Base-by-base conservation (phyloP, 2,329 filamentous ascomycete species). In the Reticulascus tulasneorum region DNA sequence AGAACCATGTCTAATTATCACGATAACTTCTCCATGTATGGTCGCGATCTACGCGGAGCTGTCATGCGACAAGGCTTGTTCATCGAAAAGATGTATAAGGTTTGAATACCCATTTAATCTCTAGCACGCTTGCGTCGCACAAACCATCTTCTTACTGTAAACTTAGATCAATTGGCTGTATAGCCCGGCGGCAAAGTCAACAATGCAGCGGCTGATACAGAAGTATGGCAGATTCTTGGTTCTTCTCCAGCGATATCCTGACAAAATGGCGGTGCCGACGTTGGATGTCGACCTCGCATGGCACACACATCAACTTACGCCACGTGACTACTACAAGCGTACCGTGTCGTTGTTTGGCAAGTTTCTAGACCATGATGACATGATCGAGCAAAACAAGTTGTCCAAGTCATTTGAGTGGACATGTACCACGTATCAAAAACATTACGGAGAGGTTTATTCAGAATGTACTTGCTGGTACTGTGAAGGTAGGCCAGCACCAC, bases 351-450 rank as follows among this genome's bases (percentile, higher is more conserved):
- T 56, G 23, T 71, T 68, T 3, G 38, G 37, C 3, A 73, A 69
- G 28, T 84, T 86, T 52, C 72, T 88, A 49, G 80, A 88, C 53
- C 87, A 94, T 52, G 83, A 93, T 56, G 87, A 94, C 65, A 91
- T 91, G 60, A 78, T 94, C 20, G 78, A 82, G 29, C 82, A 89
- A 50, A 65, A 64, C 11, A 71, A 69, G 30, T 71, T 93, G 8
- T 75, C 74, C 36, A 63, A 64, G 2, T 66, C 69, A 12, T 89
- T 89, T 50, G 75, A 79, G 52, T 84, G 78, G 75, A 89, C 84
- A 0, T 75, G 69, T 51, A 79, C 77, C 46, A 64, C 58, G 4
- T 89, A 87, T 59, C 74, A 82, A 49, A 73, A 74, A 24, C 53
- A 63, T 12, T 86, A 75, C 47, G 62, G 65, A 15, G 71, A 79